A percentile compares a stretch with the other conserved stretches of the same genome.
Evolutionary conservation across 495 filamentous ascomycete species (phyloP).

Genomic region (Eremomyces bilateralis): DNA sequence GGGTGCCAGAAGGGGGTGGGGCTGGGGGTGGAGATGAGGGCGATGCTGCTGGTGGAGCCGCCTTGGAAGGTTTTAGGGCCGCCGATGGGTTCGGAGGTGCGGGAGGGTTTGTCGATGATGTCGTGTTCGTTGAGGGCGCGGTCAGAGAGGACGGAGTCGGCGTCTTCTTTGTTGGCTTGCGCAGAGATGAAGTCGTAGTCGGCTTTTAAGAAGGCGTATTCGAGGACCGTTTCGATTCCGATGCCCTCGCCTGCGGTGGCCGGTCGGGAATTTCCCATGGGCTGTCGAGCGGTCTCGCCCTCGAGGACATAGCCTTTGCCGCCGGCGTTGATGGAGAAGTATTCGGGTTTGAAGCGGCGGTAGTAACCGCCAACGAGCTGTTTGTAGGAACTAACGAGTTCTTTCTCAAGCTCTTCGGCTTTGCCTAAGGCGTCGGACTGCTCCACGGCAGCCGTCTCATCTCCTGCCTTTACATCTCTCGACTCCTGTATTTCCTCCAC

Average conservation of each 20-base stretch:
- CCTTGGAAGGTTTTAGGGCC: constrained; percentile 64
- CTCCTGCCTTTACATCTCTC: too few relatives aligned
- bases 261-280: neutral
- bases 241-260: constrained; percentile 8
- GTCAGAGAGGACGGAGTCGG: constrained; percentile 42
- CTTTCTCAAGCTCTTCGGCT: constrained; percentile 37
- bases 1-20: constrained; percentile 92
- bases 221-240: constrained; percentile 41
- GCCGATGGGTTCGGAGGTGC: constrained; percentile 28
- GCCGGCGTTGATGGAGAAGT: constrained; percentile 25
- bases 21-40: constrained; percentile 75
- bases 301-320: constrained; percentile 14
- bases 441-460: constrained; percentile 10
- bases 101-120: constrained; percentile 43
- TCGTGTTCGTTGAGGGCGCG: constrained; percentile 60
- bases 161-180: constrained; percentile 50
- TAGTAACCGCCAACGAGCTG: constrained; percentile 85
- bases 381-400: constrained; percentile 57
- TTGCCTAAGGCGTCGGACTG: constrained; percentile 20
- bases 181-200: constrained; percentile 84
- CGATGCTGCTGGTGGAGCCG: constrained; percentile 74
- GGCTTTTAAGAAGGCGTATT: constrained; percentile 77
- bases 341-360: constrained; percentile 56
- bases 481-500: constrained; percentile 13
- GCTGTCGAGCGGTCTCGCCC: constrained; percentile 7